These are phyloP conservation scores for Polytrichum formosum DNA, from an alignment of 225 moss, liverwort and hornwort genomes.

Conservation along the genomic window DNA sequence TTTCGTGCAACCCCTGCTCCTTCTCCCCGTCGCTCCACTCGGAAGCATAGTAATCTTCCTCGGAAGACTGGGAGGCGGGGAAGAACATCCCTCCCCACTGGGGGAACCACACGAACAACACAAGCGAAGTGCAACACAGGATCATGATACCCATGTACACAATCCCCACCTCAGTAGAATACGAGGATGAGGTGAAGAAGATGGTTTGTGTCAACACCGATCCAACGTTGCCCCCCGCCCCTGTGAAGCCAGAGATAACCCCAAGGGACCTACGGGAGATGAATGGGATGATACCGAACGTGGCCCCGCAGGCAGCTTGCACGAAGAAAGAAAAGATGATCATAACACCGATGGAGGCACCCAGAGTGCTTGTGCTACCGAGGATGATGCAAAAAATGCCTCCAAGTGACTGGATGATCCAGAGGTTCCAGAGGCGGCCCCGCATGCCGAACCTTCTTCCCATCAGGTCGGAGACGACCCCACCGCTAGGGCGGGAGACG, in stretches of 20 bases:
- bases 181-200: slow-evolving; percentile 51
- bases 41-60: slow-evolving; percentile 70
- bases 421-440: slow-evolving; percentile 67
- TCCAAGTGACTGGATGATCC: slow-evolving; percentile 51
- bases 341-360: slow-evolving; percentile 50
- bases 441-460: slow-evolving; percentile 67
- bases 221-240: slow-evolving; percentile 75
- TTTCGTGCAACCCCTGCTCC: slow-evolving; percentile 24
- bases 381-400: slow-evolving; percentile 60
- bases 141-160: slow-evolving; percentile 77
- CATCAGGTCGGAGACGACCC: slow-evolving; percentile 39
- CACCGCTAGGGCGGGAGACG: slow-evolving; percentile 56
- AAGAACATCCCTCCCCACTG: slow-evolving; percentile 83
- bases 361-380: slow-evolving; percentile 28
- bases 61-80: slow-evolving; percentile 26
- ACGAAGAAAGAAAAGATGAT: slow-evolving; percentile 85
- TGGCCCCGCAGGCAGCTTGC: slow-evolving; percentile 74
- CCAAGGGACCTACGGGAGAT: slow-evolving; percentile 70
- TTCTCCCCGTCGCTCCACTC: slow-evolving; percentile 67
- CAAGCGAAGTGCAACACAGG: slow-evolving; percentile 25
- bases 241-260: slow-evolving; percentile 66
- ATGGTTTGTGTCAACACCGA: slow-evolving; percentile 59
- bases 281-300: slow-evolving; percentile 76
- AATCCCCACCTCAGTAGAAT: slow-evolving; percentile 57
- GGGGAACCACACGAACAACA: slow-evolving; percentile 65